These are phyloP conservation scores for Steccherinum ochraceum DNA, from an alignment of 768 basidiomycete species.

Conservation along the genomic window DNA sequence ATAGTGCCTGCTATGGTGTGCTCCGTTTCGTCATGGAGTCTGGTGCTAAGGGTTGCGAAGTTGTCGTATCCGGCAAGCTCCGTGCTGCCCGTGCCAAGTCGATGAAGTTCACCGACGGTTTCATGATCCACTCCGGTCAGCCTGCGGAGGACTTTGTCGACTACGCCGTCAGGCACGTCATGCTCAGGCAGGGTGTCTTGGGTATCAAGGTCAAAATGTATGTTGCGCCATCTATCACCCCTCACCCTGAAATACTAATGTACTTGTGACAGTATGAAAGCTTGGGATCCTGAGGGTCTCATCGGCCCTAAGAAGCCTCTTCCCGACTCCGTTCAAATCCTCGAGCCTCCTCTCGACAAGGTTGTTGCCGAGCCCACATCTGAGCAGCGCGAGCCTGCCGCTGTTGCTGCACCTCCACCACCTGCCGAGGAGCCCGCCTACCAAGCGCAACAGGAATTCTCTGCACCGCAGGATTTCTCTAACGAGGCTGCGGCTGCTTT, in stretches of 20 bases:
- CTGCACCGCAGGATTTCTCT: slow-evolving; percentile 13
- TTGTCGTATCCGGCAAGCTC: slow-evolving; percentile 98
- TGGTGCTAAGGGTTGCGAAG: slow-evolving; percentile 98
- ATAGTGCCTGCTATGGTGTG: slow-evolving; percentile 97
- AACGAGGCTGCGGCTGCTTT: slow-evolving; percentile 39
- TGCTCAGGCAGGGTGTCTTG: slow-evolving; percentile 96
- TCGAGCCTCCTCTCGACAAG: slow-evolving; percentile 89
- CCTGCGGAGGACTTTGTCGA: slow-evolving; percentile 96
- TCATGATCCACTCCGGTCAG: slow-evolving; percentile 99
- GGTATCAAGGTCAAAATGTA: slow-evolving; percentile 99
- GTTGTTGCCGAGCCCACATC: slow-evolving; percentile 83
- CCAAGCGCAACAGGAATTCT: slow-evolving; percentile 30
- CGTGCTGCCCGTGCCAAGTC: slow-evolving; percentile 99
- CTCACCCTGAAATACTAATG: slow-evolving; percentile 6
- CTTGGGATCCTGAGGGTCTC: slow-evolving; percentile 86
- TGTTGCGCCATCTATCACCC: slow-evolving; percentile 14
- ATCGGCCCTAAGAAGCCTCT: slow-evolving; percentile 88
- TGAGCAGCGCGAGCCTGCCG: slow-evolving; percentile 71
- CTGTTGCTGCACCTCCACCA: slow-evolving; percentile 39
- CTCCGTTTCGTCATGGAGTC: slow-evolving; percentile 99
- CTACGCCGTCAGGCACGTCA: slow-evolving; percentile 95
- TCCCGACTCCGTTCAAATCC: slow-evolving; percentile 88
- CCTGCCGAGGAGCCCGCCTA: slow-evolving; percentile 39
- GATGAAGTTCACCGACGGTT: slow-evolving; percentile 99
- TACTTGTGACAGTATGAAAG: slow-evolving; percentile 76